phyloP scores from a whole-genome alignment of 2,329 filamentous ascomycete species.

The Keithomyces neogunnii region DNA sequence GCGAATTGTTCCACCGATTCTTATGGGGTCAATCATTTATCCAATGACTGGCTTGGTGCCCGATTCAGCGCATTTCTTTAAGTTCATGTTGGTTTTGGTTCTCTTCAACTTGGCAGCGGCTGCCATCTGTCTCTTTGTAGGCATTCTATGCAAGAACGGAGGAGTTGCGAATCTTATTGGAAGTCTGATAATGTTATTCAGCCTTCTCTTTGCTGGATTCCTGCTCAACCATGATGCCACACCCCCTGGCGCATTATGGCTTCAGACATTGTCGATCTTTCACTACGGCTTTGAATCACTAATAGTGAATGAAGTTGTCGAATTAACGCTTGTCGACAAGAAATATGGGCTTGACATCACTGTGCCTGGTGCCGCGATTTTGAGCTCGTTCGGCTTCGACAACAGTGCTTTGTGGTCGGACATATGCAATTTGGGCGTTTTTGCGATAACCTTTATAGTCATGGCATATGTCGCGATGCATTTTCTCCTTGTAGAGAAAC shows the following conservation, averaged over 20 bases:
- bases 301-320: conserved; percentile 93
- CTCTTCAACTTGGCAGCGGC: conserved; percentile 94
- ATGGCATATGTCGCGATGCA: conserved; percentile 92
- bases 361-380: conserved; percentile 85
- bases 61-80: conserved; percentile 74
- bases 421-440: conserved; percentile 70
- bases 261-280: conserved; percentile 93
- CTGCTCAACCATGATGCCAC: conserved; percentile 93
- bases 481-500: conserved; percentile 79
- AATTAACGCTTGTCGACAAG: conserved; percentile 81
- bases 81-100: conserved; percentile 84
- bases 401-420: conserved; percentile 81
- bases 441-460: conserved; percentile 75
- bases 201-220: conserved; percentile 85
- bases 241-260: conserved; percentile 74
- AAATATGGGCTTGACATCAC: conserved; percentile 96
- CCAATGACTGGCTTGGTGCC: conserved; percentile 93
- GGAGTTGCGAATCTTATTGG: conserved; percentile 91
- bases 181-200: conserved; percentile 95
- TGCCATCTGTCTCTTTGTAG: conserved; percentile 90
- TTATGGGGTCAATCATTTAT: conserved; percentile 94
- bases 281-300: conserved; percentile 95
- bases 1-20: conserved; percentile 86
- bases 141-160: conserved; percentile 85
- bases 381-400: conserved; percentile 92